Conservation (phyloP, 306 rosid species). For the Dryas drummondii region DNA sequence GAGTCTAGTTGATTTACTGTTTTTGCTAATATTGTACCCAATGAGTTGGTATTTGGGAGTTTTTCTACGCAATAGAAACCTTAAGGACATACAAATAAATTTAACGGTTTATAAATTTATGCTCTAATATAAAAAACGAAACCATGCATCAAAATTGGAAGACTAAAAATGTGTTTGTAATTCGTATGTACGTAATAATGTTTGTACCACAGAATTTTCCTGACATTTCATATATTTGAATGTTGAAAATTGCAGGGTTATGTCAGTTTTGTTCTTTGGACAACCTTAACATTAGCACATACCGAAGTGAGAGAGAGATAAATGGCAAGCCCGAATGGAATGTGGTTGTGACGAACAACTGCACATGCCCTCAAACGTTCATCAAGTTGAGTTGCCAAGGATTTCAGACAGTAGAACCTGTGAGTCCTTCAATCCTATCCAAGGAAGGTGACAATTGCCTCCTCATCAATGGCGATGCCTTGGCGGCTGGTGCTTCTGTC, state of each 20-base stretch:
- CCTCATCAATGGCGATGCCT: slow-evolving; percentile 35
- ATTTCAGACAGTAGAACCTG: slow-evolving; percentile 34
- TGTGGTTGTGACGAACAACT: slow-evolving; percentile 53
- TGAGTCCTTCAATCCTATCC: slow-evolving; percentile 33
- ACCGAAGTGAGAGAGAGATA: slow-evolving; percentile 39
- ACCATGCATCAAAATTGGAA: too few species aligned
- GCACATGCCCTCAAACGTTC: slow-evolving; percentile 37
- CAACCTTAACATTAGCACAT: slow-evolving; percentile 46
- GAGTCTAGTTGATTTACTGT: too few species aligned
- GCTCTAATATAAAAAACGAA: too few species aligned
- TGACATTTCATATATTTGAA: neutral
- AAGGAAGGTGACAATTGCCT: slow-evolving; percentile 37
- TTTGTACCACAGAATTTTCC: too few species aligned
- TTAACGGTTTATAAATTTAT: too few species aligned
- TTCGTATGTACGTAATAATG: too few species aligned
- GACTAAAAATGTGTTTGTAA: too few species aligned
- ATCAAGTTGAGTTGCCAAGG: slow-evolving; percentile 39
- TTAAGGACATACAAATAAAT: too few species aligned
- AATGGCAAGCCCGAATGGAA: slow-evolving; percentile 56
- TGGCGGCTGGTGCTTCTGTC: slow-evolving; percentile 25
- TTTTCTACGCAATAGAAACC: too few species aligned
- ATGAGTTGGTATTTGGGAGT: too few species aligned
- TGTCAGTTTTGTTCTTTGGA: slow-evolving; percentile 36
- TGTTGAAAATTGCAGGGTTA: slow-evolving; percentile 34
- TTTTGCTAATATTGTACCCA: too few species aligned